Evolutionary conservation across 2,329 filamentous ascomycete genomes (phyloP).

Genomic region (Botryotinia narcissicola): DNA sequence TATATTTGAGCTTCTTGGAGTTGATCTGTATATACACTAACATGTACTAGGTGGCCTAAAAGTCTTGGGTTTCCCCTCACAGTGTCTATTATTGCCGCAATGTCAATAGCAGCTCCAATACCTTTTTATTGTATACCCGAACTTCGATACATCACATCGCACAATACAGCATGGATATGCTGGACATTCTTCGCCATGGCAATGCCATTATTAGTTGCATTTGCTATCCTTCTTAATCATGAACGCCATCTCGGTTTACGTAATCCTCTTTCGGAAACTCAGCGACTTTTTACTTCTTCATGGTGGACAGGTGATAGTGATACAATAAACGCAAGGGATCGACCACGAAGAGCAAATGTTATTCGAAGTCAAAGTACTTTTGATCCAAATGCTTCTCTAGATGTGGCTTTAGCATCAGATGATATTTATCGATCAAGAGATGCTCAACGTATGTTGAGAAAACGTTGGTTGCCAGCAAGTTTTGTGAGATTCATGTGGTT

Average conservation of each 20-base stretch:
- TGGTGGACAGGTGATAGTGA: slow-evolving; percentile 61
- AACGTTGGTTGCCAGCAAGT: slow-evolving; percentile 59
- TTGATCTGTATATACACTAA: background rate
- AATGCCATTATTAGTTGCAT: slow-evolving; percentile 64
- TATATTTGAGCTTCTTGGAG: slow-evolving; percentile 21
- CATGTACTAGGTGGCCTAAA: slow-evolving; percentile 53
- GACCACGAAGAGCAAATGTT: slow-evolving; percentile 41
- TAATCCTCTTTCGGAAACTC: slow-evolving; percentile 62
- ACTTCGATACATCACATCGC: slow-evolving; percentile 52
- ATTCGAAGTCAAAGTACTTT: slow-evolving; percentile 31
- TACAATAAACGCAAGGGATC: slow-evolving; percentile 44
- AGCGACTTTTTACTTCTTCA: slow-evolving; percentile 63
- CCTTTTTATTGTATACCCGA: slow-evolving; percentile 57
- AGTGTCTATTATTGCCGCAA: slow-evolving; percentile 56
- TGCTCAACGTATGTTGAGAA: slow-evolving; percentile 31
- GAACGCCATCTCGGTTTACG: slow-evolving; percentile 62
- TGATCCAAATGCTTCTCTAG: slow-evolving; percentile 36
- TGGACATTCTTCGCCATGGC: slow-evolving; percentile 71
- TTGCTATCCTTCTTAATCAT: slow-evolving; percentile 60
- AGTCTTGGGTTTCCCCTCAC: slow-evolving; percentile 64
- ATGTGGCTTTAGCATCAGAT: slow-evolving; percentile 35
- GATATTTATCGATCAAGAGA: slow-evolving; percentile 23
- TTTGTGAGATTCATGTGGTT: slow-evolving; percentile 71
- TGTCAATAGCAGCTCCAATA: slow-evolving; percentile 59
- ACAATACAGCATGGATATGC: slow-evolving; percentile 67